Base-by-base conservation (phyloP, 345 rosid species). In the Populus alba region DNA sequence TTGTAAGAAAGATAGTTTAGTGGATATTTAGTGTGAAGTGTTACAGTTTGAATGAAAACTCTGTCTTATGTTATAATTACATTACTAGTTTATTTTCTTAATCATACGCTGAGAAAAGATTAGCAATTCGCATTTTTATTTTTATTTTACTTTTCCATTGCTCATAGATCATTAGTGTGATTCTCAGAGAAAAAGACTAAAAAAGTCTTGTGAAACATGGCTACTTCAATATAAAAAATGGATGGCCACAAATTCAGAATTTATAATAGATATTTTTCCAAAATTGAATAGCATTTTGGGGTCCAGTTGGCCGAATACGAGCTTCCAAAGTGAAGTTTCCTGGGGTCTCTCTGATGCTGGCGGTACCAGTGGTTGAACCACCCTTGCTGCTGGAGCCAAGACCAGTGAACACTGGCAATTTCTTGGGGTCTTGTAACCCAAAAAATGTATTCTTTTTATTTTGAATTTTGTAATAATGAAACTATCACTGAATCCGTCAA, bases 1-100 rank as follows among this genome's bases (percentile, higher is more conserved):
- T 17, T 81, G 88, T 23, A 83, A 79, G 77, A 81, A 68, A 35
- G 82, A 83, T 77, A 77, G 63, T 6, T 51, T 75, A 45, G 31
- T 81, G 68, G 85, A 80, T 35, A 59, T 59, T 59, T 59, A 59
- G 65, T 0, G 63, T 9, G 6, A 57, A n/a, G 10, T n/a, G 8
- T 10, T 23, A 1, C 29, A 59, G 65, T 4, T 23, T 59, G 29
- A 23, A 23, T n/a, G 15, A 23, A 59, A 23, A n/a, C 13, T 59
- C 29, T n/a, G 29, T 59, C 65, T 59, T 10, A 4, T 59, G 65
- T 59, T 59, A 59, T 9, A 59, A 23, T 10, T 23, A 59, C 9
- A 9, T 1, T 9, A n/a, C 5, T 10, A 59, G 65, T 59, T 29
- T 11, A 43, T 43, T 11, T 33, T 43, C 47, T 43, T 43, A 11